Evolutionary conservation across 2,329 filamentous ascomycete genomes (phyloP).

Genomic region (Thielaviopsis euricoi): DNA sequence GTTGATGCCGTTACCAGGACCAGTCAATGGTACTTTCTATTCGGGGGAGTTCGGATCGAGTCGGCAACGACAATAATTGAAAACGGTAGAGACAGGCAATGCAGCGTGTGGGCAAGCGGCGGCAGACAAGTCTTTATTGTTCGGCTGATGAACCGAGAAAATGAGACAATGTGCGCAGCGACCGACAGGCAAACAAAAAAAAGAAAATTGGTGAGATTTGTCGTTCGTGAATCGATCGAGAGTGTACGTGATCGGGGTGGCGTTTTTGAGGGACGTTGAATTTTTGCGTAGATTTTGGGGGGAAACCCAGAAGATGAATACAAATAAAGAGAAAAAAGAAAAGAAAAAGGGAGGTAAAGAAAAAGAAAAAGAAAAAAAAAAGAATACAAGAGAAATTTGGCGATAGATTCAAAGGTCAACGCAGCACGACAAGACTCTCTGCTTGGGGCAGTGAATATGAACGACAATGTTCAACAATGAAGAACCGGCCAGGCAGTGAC

Average conservation of each 20-base stretch:
- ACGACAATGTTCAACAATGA: not conserved
- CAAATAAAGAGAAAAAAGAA: not conserved
- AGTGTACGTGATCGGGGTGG: not conserved
- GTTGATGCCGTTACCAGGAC: not conserved
- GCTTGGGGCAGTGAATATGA: not conserved
- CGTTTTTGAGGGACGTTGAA: not conserved
- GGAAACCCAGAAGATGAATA: not conserved
- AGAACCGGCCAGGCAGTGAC: slow-evolving; percentile 4
- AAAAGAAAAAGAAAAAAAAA: not conserved
- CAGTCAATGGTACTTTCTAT: not conserved
- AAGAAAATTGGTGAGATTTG: not conserved
- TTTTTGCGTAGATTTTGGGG: not conserved
- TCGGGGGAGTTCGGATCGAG: not conserved
- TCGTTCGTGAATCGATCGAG: not conserved
- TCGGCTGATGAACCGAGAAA: not conserved
- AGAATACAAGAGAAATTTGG: not conserved
- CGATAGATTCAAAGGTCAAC: not conserved
- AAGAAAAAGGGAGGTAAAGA: not conserved
- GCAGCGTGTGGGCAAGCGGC: not conserved
- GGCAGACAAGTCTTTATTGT: not conserved
- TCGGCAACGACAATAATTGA: not conserved
- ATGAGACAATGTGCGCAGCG: not conserved
- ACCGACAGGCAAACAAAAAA: not conserved
- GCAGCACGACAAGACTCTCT: not conserved
- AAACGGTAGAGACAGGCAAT: not conserved